These are phyloP conservation scores for Aspergillus novofumigatus DNA, from an alignment of 2,329 filamentous ascomycete species.

Conservation along the genomic window DNA sequence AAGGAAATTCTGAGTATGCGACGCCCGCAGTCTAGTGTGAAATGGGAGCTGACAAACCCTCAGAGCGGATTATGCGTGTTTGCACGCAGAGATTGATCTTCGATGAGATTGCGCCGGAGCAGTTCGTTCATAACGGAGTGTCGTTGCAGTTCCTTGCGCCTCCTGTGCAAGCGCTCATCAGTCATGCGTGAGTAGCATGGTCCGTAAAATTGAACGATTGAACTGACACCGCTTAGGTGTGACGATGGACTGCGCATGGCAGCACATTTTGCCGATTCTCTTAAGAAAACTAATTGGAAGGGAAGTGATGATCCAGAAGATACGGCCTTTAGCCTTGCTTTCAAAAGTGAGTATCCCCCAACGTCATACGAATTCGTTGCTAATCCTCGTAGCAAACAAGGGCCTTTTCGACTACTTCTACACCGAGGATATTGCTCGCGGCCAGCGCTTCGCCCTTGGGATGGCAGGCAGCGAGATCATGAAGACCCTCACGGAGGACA, in stretches of 20 bases:
- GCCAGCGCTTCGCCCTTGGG: not conserved
- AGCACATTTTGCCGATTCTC: not conserved
- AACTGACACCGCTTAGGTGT: not conserved
- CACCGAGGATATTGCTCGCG: not conserved
- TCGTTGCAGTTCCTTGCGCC: not conserved
- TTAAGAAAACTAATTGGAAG: not conserved
- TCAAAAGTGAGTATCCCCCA: not conserved
- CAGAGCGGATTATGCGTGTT: not conserved
- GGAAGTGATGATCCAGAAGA: not conserved
- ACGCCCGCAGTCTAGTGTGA: not conserved
- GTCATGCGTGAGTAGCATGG: not conserved
- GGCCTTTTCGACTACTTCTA: not conserved
- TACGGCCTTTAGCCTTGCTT: not conserved
- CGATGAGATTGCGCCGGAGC: conserved; percentile 1
- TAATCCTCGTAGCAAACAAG: not conserved
- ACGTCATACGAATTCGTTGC: not conserved
- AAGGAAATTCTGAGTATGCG: not conserved
- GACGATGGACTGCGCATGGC: not conserved
- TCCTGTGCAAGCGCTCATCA: not conserved
- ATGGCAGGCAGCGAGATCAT: not conserved
- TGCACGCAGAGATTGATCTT: not conserved
- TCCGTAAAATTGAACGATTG: not conserved
- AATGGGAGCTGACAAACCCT: not conserved
- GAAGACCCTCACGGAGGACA: not conserved
- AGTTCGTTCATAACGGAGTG: not conserved